A percentile compares a stretch with the other conserved stretches of the same genome.
Evolutionary conservation across 371 early-diverging fungal species (phyloP).

Genomic region (Amoeboaphelidium protococcarum): DNA sequence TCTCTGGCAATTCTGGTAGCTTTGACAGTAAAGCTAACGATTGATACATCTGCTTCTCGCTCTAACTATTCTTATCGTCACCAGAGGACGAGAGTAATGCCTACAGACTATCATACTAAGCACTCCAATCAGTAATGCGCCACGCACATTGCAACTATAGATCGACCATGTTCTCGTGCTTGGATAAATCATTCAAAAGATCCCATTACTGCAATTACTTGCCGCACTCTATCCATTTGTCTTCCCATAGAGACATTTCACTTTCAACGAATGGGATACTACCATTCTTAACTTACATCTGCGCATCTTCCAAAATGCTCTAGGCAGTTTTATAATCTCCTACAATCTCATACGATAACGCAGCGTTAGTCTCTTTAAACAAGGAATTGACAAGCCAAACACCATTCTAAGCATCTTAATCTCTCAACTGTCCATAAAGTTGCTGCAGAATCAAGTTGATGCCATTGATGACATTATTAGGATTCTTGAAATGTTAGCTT

Average conservation of each 20-base stretch:
- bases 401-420: conserved; percentile 76
- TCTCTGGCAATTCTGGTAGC: conserved; percentile 16
- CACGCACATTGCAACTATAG: conserved; percentile 67
- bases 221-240: conserved; percentile 79
- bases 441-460: conserved; percentile 65
- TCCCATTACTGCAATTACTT: conserved; percentile 97
- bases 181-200: conserved; percentile 66
- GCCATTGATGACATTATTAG: background rate
- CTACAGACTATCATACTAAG: conserved; percentile 40
- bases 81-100: background rate
- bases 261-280: conserved; percentile 75
- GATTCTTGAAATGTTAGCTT: background rate
- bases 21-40: conserved; percentile 48
- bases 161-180: conserved; percentile 57
- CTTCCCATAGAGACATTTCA: conserved; percentile 92
- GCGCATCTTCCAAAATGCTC: conserved; percentile 71
- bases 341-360: conserved; percentile 75
- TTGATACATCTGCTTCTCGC: conserved; percentile 46
- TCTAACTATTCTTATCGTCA: background rate
- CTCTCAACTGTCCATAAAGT: conserved; percentile 41
- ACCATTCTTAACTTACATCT: conserved; percentile 65
- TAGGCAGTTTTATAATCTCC: conserved; percentile 88
- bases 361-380: conserved; percentile 84
- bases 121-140: conserved; percentile 69
- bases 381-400: conserved; percentile 73